Base-by-base conservation (phyloP, 805 yeast species). In the Metschnikowia orientalis region DNA sequence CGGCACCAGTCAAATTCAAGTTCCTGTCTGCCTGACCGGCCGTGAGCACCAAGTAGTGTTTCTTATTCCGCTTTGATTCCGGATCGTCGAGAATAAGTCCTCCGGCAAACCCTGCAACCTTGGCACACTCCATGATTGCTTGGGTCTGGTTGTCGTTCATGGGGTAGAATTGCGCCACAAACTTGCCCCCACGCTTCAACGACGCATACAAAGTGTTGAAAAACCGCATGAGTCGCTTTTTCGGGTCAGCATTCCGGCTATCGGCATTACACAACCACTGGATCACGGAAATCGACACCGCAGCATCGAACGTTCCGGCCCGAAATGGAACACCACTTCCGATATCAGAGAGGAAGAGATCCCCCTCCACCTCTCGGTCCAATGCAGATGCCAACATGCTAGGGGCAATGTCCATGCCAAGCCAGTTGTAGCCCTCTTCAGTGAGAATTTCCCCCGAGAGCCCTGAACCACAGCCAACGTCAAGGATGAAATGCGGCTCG, bases 221-320 rank as follows among this genome's bases (percentile, higher is more conserved):
- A 52, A 92, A 92, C 28, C 83, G 66, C 60, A 80, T 65, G 34
- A 87, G 61, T 57, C 98, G 76, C 50, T 72, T 73, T 53, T 81
- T 81, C 14, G 98, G 98, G 52, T 89, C 95, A 34, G 79, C 80
- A 23, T 71, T 68, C 3, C 86, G 60, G 5, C 86, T 72, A 57
- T 92, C 98, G 2, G 97, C 97, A 56, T 92, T 92, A 66, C 97
- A 89, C 25, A 92, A 73, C 98, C 98, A 92, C 59, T 92, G 98
- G 32, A 92, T 88, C 8, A 94, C 98, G 21, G 95, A 82, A 42
- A 92, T 87, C 16, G 94, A 81, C 19, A 92, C 85, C 1, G 95
- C 97, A 1, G 97, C 97, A 58, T 92, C 98, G 57, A 90, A 92
- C 0, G 95, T 72, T 31, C 98, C 98, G 2, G 97, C 86, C 53